These are phyloP conservation scores for Fonsecaea nubica DNA, from an alignment of 2,329 filamentous ascomycete species.

Conservation along the genomic window DNA sequence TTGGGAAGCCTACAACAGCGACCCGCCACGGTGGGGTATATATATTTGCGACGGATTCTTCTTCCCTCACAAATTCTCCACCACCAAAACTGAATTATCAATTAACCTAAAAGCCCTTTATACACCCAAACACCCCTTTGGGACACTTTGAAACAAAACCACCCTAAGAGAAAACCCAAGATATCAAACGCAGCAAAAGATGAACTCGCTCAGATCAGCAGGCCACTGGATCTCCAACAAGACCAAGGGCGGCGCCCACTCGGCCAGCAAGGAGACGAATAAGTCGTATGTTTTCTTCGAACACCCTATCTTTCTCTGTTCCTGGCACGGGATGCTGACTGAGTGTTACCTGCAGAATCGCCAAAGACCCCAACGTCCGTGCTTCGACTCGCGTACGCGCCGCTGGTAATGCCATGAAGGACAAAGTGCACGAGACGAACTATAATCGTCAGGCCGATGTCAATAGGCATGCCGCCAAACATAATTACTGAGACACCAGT, in stretches of 20 bases:
- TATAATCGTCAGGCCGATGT: conserved; percentile 34
- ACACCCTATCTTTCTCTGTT: not conserved
- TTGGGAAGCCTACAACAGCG: not conserved
- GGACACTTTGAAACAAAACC: not conserved
- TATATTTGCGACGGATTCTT: conserved; percentile 3
- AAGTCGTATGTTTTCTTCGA: conserved; percentile 29
- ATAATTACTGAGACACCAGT: conserved; percentile 29
- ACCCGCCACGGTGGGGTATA: not conserved
- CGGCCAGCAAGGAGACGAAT: conserved; percentile 36
- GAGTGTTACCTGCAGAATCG: conserved; percentile 21
- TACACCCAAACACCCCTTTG: not conserved
- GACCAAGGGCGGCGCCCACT: conserved; percentile 29
- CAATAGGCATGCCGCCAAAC: conserved; percentile 35
- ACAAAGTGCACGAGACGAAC: conserved; percentile 32
- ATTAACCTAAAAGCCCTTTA: not conserved
- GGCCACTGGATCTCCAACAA: conserved; percentile 36
- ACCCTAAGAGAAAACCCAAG: not conserved
- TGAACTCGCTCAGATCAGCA: conserved; percentile 32
- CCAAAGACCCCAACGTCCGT: conserved; percentile 36
- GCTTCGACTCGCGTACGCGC: conserved; percentile 31
- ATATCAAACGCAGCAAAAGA: conserved; percentile 9
- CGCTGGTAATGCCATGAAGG: conserved; percentile 35
- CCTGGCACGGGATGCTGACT: not conserved
- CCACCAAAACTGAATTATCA: conserved; percentile 6
- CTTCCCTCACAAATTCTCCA: conserved; percentile 1